Conservation (phyloP, 371 early-diverging fungal genomes). For the Circinella umbellata region DNA sequence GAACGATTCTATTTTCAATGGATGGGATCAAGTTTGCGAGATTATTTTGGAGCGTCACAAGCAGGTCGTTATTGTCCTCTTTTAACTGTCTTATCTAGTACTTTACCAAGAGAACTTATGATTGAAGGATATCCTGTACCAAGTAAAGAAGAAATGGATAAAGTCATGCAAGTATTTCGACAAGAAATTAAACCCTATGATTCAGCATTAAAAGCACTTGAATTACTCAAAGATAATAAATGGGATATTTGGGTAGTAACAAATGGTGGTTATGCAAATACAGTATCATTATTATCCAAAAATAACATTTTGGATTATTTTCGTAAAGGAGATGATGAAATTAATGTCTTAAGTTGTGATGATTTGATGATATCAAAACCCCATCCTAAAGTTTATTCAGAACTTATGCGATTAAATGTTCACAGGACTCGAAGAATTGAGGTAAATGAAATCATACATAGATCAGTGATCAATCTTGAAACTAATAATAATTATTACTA, state of each 20-base stretch:
- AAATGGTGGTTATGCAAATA: slow-evolving; percentile 21
- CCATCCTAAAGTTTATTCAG: slow-evolving; percentile 49
- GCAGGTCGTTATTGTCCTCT: slow-evolving; percentile 38
- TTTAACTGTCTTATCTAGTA: slow-evolving; percentile 20
- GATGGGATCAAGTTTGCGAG: slow-evolving; percentile 30
- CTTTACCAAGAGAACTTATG: slow-evolving; percentile 27
- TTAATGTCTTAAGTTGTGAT: slow-evolving; percentile 38
- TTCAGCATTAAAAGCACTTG: slow-evolving; percentile 25
- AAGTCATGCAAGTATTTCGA: slow-evolving; percentile 26
- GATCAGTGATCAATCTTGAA: background rate
- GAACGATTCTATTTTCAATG: slow-evolving; percentile 29
- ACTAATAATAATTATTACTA: background rate
- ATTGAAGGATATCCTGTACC: slow-evolving; percentile 15
- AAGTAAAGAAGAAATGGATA: slow-evolving; percentile 12
- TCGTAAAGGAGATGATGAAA: slow-evolving; percentile 5
- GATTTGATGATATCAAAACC: slow-evolving; percentile 41
- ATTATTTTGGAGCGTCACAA: slow-evolving; percentile 43
- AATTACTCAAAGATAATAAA: slow-evolving; percentile 15
- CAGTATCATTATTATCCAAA: slow-evolving; percentile 17
- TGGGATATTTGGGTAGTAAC: slow-evolving; percentile 48
- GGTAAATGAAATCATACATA: slow-evolving; percentile 22
- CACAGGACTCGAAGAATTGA: slow-evolving; percentile 43
- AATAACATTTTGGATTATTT: slow-evolving; percentile 13
- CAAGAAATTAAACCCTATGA: slow-evolving; percentile 19
- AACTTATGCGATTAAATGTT: slow-evolving; percentile 42